Evolutionary conservation across 192 early-diverging fungal genomes (phyloP).

Genomic region (Pilobolus umbonatus): DNA sequence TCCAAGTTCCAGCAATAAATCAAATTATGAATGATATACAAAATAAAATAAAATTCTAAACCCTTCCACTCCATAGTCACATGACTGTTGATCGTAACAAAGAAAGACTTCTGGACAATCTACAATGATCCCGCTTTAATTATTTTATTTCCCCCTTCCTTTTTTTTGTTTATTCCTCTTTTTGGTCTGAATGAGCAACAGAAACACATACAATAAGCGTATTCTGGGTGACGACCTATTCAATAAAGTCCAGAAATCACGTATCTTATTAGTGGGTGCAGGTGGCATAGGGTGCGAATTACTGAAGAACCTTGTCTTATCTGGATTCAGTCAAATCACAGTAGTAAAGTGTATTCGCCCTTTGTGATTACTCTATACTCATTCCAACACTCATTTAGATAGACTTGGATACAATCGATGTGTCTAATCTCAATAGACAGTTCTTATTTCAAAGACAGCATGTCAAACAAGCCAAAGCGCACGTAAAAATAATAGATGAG

Average conservation of each 20-base stretch:
- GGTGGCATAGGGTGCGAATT: constrained; percentile 99
- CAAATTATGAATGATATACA: too few relatives aligned
- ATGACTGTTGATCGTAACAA: too few relatives aligned
- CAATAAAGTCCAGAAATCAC: constrained; percentile 27
- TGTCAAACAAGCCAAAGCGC: constrained; percentile 88
- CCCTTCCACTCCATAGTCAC: too few relatives aligned
- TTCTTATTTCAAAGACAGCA: constrained; percentile 96
- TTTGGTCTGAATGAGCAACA: not conserved
- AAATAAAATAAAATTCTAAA: too few relatives aligned
- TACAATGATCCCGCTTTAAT: too few relatives aligned
- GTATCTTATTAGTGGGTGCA: constrained; percentile 69
- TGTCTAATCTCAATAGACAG: constrained; percentile 98
- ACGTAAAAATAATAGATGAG: constrained; percentile 52
- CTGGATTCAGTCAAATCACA: constrained; percentile 79
- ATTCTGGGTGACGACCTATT: constrained; percentile 27
- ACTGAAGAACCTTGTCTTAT: constrained; percentile 89
- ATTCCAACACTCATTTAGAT: constrained; percentile 45
- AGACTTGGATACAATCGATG: constrained; percentile 97
- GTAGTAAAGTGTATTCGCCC: constrained; percentile 42
- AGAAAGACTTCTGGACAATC: too few relatives aligned
- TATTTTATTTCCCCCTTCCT: not conserved
- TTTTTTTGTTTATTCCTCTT: not conserved
- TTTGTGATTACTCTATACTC: not conserved
- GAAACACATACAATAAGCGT: constrained; percentile 22
- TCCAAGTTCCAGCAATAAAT: not conserved